These are phyloP conservation scores for Claviceps maximensis DNA, from an alignment of 2,329 filamentous ascomycete species.

Conservation along the genomic window DNA sequence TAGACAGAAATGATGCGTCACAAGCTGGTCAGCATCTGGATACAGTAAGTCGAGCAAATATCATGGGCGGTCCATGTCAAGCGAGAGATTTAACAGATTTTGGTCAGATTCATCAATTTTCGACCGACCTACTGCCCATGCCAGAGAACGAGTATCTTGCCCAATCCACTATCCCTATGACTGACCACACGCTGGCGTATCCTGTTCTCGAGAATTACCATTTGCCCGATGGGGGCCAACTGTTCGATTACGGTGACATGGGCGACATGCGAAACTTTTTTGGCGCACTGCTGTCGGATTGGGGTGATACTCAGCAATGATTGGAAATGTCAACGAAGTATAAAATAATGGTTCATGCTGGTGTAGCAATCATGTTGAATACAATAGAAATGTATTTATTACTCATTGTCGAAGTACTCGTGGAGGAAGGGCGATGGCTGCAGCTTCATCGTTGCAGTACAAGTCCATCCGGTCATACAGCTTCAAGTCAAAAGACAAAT, in stretches of 20 bases:
- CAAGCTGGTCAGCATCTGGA: background rate
- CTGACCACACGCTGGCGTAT: background rate
- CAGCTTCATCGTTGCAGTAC: too few relatives aligned
- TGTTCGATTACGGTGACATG: slow-evolving; percentile 1
- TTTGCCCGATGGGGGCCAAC: background rate
- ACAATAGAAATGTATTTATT: background rate
- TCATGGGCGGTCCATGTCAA: background rate
- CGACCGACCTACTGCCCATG: background rate
- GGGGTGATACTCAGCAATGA: background rate
- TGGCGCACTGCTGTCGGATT: slow-evolving; percentile 1
- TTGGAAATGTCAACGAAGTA: background rate
- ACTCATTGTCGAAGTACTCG: too few relatives aligned
- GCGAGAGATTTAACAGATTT: background rate
- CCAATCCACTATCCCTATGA: background rate
- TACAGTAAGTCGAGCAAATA: background rate
- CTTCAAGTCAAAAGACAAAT: too few relatives aligned
- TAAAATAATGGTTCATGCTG: background rate
- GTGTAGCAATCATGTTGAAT: background rate
- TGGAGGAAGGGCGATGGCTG: too few relatives aligned
- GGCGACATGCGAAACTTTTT: slow-evolving; percentile 3
- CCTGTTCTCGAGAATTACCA: background rate
- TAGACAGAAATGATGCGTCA: background rate
- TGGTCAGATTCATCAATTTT: background rate
- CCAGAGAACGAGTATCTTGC: background rate
- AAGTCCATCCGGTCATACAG: too few relatives aligned